phyloP scores from a whole-genome alignment of 176 grass and related monocot species.

The Carex kokanica region DNA sequence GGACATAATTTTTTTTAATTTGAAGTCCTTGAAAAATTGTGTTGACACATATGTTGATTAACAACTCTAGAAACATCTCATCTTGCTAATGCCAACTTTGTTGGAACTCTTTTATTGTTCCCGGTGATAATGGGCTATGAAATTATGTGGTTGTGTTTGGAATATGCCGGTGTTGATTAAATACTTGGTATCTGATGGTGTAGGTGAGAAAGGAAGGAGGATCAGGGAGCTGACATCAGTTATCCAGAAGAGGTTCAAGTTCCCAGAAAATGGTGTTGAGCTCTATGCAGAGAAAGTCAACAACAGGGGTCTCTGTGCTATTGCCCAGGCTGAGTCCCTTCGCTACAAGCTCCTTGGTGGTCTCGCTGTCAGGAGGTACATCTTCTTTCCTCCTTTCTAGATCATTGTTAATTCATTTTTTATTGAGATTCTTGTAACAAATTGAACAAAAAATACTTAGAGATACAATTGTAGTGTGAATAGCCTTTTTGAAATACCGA shows the following conservation, averaged over 20 bases:
- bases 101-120: not conserved
- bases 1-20: not conserved
- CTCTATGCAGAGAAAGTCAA: slow-evolving; percentile 77
- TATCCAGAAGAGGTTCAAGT: slow-evolving; percentile 83
- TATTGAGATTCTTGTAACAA: not conserved
- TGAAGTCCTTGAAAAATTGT: not conserved
- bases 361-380: slow-evolving; percentile 77
- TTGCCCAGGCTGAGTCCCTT: slow-evolving; percentile 73
- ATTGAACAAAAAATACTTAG: not conserved
- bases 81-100: not conserved
- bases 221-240: slow-evolving; percentile 75
- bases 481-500: not conserved
- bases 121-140: not conserved
- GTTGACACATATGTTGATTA: not conserved
- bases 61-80: not conserved
- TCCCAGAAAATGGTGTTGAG: slow-evolving; percentile 69
- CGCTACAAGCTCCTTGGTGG: slow-evolving; percentile 83
- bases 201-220: slow-evolving; percentile 59
- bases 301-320: slow-evolving; percentile 76
- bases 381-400: not conserved
- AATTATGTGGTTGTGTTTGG: not conserved
- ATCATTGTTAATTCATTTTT: not conserved
- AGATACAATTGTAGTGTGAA: not conserved
- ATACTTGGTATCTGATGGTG: not conserved
- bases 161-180: not conserved